A percentile compares a stretch with the other conserved stretches of the same genome.
Conservation (phyloP, 1,139 yeast species). For the Kodamaea suecica region DNA sequence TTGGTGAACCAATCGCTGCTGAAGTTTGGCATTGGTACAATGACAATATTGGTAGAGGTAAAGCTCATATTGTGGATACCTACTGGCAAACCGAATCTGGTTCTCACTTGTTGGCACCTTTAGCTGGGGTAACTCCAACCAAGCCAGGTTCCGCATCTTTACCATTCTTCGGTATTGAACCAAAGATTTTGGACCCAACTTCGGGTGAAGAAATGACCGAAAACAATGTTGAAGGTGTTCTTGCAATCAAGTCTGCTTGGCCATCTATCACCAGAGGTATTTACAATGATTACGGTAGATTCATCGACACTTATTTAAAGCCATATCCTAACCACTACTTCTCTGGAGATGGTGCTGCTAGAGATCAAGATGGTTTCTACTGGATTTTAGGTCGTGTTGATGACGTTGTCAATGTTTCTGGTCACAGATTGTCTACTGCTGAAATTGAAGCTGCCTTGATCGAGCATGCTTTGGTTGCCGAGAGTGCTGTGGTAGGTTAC, state of each 20-base stretch:
- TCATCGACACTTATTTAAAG: conserved; percentile 65
- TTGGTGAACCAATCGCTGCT: conserved; percentile 91
- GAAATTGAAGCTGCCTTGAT: conserved; percentile 79
- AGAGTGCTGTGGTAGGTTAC: conserved; percentile 77
- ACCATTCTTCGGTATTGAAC: conserved; percentile 73
- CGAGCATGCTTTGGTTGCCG: conserved; percentile 68
- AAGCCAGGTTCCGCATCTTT: conserved; percentile 79
- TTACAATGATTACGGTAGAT: conserved; percentile 66
- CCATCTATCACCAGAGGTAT: conserved; percentile 79
- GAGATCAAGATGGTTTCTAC: conserved; percentile 72
- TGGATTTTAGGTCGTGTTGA: conserved; percentile 84
- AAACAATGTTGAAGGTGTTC: conserved; percentile 69
- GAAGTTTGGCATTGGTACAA: conserved; percentile 94
- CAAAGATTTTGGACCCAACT: conserved; percentile 69
- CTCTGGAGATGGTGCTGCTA: conserved; percentile 81
- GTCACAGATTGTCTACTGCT: conserved; percentile 77
- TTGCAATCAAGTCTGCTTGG: conserved; percentile 70
- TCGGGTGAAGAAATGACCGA: conserved; percentile 63
- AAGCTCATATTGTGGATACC: conserved; percentile 74
- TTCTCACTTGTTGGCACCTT: conserved; percentile 66
- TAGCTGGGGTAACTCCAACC: conserved; percentile 71
- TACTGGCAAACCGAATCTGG: conserved; percentile 88
- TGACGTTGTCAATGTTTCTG: conserved; percentile 79
- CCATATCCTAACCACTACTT: conserved; percentile 71
- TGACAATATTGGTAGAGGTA: conserved; percentile 70